These are phyloP conservation scores for Bipolaris oryzae DNA, from an alignment of 2,329 filamentous ascomycete species.

Conservation along the genomic window DNA sequence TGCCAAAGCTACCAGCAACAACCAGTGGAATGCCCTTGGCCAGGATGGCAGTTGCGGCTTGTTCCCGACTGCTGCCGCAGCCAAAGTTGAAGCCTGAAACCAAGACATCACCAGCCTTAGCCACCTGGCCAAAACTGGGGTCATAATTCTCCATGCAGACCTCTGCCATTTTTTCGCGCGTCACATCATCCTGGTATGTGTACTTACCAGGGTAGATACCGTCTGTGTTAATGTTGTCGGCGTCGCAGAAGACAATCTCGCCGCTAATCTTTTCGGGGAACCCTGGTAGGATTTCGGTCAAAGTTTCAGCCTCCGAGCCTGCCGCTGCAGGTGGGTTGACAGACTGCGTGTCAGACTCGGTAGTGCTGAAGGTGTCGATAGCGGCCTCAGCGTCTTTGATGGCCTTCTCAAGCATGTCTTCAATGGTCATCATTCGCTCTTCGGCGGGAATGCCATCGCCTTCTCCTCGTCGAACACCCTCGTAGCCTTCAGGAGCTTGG, in stretches of 20 bases:
- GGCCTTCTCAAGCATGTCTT: slow-evolving; percentile 73
- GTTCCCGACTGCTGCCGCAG: slow-evolving; percentile 79
- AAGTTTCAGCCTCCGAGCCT: slow-evolving; percentile 41
- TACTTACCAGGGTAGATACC: slow-evolving; percentile 90
- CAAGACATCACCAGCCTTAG: slow-evolving; percentile 76
- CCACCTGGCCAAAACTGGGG: slow-evolving; percentile 66
- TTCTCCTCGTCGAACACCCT: slow-evolving; percentile 72
- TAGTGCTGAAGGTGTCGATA: slow-evolving; percentile 55
- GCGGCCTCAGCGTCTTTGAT: slow-evolving; percentile 70
- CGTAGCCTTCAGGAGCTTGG: slow-evolving; percentile 69
- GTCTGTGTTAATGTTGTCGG: slow-evolving; percentile 89
- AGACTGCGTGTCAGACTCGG: slow-evolving; percentile 41
- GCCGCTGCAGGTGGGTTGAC: slow-evolving; percentile 40
- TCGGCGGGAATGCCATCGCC: slow-evolving; percentile 69
- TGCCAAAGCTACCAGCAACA: slow-evolving; percentile 79
- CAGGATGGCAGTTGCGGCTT: slow-evolving; percentile 85
- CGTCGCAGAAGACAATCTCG: slow-evolving; percentile 87
- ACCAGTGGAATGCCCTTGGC: slow-evolving; percentile 82
- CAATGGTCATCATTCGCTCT: slow-evolving; percentile 69
- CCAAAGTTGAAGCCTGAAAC: slow-evolving; percentile 91
- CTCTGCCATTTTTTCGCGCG: slow-evolving; percentile 78
- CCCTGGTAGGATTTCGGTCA: slow-evolving; percentile 78
- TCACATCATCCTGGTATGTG: slow-evolving; percentile 87
- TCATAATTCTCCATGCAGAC: slow-evolving; percentile 98
- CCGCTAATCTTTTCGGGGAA: slow-evolving; percentile 84